phyloP scores from a whole-genome alignment of 140 eudicot species.

The Senecio squalidus region DNA sequence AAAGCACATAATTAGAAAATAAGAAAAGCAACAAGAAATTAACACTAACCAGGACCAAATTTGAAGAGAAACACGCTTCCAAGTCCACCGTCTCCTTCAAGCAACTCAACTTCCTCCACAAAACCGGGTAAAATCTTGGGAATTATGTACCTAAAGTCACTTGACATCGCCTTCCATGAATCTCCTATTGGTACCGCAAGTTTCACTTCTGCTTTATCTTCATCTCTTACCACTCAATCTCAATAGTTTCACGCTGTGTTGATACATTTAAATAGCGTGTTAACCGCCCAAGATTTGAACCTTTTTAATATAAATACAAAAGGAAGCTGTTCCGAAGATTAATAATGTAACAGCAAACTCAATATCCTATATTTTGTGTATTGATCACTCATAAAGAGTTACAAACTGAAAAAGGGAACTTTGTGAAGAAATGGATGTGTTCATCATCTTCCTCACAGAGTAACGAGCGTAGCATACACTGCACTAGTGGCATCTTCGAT shows the following conservation, averaged over 20 bases:
- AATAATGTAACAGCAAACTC: background rate
- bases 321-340: background rate
- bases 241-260: no score
- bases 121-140: conserved; percentile 6
- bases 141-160: background rate
- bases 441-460: no score
- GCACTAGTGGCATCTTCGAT: no score
- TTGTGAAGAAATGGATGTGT: no score
- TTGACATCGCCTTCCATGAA: conserved; percentile 17
- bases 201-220: conserved; percentile 16
- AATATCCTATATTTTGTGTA: background rate
- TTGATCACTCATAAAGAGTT: no score
- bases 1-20: background rate
- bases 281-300: background rate
- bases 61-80: conserved; percentile 32
- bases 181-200: conserved; percentile 17
- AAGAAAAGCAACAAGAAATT: background rate
- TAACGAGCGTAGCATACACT: no score
- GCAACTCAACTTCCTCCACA: conserved; percentile 13
- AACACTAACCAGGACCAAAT: conserved; percentile 23
- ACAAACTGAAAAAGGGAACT: no score
- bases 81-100: conserved; percentile 39
- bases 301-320: background rate
- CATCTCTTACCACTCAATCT: conserved; percentile 3
- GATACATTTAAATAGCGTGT: background rate